Percentiles rank a stretch among this genome's conserved stretches.
These are phyloP conservation scores for Yamadazyma phyllophila DNA, from an alignment of 805 yeast genomes.

Conservation along the genomic window DNA sequence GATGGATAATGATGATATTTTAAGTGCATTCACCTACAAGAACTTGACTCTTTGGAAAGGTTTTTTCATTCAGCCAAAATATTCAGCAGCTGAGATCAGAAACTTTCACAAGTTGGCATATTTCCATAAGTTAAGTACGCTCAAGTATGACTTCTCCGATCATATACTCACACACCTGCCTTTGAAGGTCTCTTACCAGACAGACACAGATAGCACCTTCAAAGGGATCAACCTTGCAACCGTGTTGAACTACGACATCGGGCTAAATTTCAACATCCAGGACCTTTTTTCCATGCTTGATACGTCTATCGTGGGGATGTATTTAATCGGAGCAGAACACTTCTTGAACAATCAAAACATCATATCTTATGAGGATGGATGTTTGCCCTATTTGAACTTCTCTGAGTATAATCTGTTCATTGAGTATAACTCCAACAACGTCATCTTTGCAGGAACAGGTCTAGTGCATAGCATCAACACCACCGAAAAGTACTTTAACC, in stretches of 20 bases:
- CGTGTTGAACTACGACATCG: slow-evolving; percentile 21
- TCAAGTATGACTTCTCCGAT: slow-evolving; percentile 20
- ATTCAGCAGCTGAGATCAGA: slow-evolving; percentile 54
- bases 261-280: slow-evolving; percentile 17
- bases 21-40: slow-evolving; percentile 25
- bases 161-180: slow-evolving; percentile 27
- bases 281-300: slow-evolving; percentile 36
- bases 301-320: slow-evolving; percentile 41
- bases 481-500: slow-evolving; percentile 38
- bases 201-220: slow-evolving; percentile 8
- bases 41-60: slow-evolving; percentile 34
- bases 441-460: slow-evolving; percentile 48
- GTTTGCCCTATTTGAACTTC: slow-evolving; percentile 21
- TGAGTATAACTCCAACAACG: slow-evolving; percentile 8
- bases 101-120: slow-evolving; percentile 50
- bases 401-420: slow-evolving; percentile 13
- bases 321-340: slow-evolving; percentile 24
- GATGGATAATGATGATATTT: slow-evolving; percentile 29
- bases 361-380: slow-evolving; percentile 11
- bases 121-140: slow-evolving; percentile 43
- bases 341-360: slow-evolving; percentile 22
- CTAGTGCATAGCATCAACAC: slow-evolving; percentile 66
- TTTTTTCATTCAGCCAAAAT: slow-evolving; percentile 26
- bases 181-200: slow-evolving; percentile 25
- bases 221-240: slow-evolving; percentile 27